A percentile compares a stretch with the other conserved stretches of the same genome.
phyloP scores from a whole-genome alignment of 2,329 filamentous ascomycete species.

The Cadophora luteo-olivacea region DNA sequence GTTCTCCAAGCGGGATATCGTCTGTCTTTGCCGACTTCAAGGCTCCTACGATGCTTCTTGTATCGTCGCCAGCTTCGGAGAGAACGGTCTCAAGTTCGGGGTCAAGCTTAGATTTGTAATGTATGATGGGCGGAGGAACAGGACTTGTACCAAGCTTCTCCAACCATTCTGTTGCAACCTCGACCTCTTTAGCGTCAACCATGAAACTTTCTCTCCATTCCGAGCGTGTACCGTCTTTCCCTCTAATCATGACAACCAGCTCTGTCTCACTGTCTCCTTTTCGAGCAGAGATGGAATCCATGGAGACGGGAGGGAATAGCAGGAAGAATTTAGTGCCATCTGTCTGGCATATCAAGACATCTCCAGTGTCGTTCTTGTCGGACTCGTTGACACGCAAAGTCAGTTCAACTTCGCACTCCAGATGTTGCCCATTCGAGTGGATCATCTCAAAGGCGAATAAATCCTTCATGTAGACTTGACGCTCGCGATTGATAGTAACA shows the following conservation, averaged over 20 bases:
- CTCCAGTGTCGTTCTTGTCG: conserved; percentile 72
- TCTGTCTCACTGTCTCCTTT: conserved; percentile 73
- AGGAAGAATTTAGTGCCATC: conserved; percentile 79
- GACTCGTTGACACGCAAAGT: conserved; percentile 81
- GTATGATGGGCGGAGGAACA: conserved; percentile 55
- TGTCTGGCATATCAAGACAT: conserved; percentile 93
- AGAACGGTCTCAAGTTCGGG: conserved; percentile 39
- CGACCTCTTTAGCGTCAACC: conserved; percentile 66
- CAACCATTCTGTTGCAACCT: conserved; percentile 82
- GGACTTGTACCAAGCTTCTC: conserved; percentile 77
- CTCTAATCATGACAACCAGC: conserved; percentile 87
- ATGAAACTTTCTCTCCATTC: conserved; percentile 87
- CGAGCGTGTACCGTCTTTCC: conserved; percentile 60
- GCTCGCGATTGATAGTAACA: conserved; percentile 74
- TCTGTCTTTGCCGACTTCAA: conserved; percentile 20
- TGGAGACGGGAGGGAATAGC: conserved; percentile 86
- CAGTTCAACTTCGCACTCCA: conserved; percentile 89
- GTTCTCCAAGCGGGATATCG: conserved; percentile 43
- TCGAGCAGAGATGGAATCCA: conserved; percentile 77
- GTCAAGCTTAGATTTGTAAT: conserved; percentile 29
- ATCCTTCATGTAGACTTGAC: conserved; percentile 89
- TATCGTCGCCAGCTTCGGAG: conserved; percentile 23
- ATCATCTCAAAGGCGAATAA: conserved; percentile 84
- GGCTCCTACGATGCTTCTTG: conserved; percentile 27
- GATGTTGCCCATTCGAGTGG: conserved; percentile 88